phyloP scores from a whole-genome alignment of 371 early-diverging fungal species.

The Lichtheimia ramosa region DNA sequence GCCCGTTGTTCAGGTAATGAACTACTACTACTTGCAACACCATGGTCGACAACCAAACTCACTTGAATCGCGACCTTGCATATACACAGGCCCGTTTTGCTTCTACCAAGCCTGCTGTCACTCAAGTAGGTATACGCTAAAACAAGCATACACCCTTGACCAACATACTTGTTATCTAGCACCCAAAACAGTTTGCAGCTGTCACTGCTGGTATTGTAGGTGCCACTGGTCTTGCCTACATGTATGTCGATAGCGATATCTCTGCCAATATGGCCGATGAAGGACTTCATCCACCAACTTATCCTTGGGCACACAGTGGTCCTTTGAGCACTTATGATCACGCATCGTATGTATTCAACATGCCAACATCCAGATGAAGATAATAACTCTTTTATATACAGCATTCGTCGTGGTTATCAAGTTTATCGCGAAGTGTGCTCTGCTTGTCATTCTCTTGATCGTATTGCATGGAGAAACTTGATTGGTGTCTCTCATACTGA shows the following conservation, averaged over 20 bases:
- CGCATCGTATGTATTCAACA: conserved; percentile 69
- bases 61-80: too few relatives aligned
- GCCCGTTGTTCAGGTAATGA: conserved; percentile 40
- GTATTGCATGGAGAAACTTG: conserved; percentile 93
- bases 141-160: background rate
- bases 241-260: conserved; percentile 49
- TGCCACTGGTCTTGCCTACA: conserved; percentile 56
- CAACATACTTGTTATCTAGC: conserved; percentile 17
- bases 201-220: conserved; percentile 62
- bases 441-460: conserved; percentile 95
- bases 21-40: background rate
- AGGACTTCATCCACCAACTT: conserved; percentile 88
- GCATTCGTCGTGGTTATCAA: conserved; percentile 97
- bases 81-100: conserved; percentile 42
- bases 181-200: conserved; percentile 45
- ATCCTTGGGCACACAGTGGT: conserved; percentile 88
- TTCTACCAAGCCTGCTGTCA: conserved; percentile 44
- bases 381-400: conserved; percentile 17
- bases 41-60: background rate
- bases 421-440: conserved; percentile 98
- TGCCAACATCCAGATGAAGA: background rate
- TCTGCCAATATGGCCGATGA: conserved; percentile 83
- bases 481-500: conserved; percentile 91
- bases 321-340: conserved; percentile 90
- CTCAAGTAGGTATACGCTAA: conserved; percentile 23